phyloP scores from a whole-genome alignment of 257 asterid species.

The Thymus quinquecostatus region DNA sequence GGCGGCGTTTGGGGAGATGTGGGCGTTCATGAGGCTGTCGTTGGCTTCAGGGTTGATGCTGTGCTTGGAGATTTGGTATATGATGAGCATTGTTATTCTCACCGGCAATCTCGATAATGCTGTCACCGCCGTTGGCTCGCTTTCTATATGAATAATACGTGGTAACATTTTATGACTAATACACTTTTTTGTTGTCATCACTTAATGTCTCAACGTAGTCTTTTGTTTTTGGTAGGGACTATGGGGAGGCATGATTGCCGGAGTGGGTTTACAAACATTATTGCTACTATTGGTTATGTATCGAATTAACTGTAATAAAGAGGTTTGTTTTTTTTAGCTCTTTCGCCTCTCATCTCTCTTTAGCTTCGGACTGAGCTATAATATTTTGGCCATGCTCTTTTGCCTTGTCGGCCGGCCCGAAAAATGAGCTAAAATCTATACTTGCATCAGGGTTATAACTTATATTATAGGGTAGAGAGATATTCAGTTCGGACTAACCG shows the following conservation, averaged over 20 bases:
- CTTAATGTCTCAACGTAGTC: not conserved
- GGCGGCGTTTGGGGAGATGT: slow-evolving; percentile 66
- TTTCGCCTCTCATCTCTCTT: too few species aligned
- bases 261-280: slow-evolving; percentile 61
- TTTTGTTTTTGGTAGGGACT: slow-evolving; percentile 48
- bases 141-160: slow-evolving; percentile 68
- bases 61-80: slow-evolving; percentile 85
- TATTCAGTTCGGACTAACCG: too few species aligned
- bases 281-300: slow-evolving; percentile 62
- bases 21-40: slow-evolving; percentile 80
- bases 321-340: slow-evolving; percentile 42
- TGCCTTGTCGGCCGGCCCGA: too few species aligned
- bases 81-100: slow-evolving; percentile 70
- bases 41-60: slow-evolving; percentile 78
- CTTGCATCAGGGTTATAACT: too few species aligned
- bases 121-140: slow-evolving; percentile 78
- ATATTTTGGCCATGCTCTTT: too few species aligned
- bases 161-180: slow-evolving; percentile 27
- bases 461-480: too few species aligned
- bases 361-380: too few species aligned
- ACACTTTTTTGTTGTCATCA: not conserved
- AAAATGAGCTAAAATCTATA: too few species aligned
- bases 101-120: slow-evolving; percentile 78
- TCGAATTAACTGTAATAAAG: slow-evolving; percentile 68
- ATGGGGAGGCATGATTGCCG: slow-evolving; percentile 90